phyloP scores from a whole-genome alignment of 345 rosid genomes.

The Aethionema arabicum region DNA sequence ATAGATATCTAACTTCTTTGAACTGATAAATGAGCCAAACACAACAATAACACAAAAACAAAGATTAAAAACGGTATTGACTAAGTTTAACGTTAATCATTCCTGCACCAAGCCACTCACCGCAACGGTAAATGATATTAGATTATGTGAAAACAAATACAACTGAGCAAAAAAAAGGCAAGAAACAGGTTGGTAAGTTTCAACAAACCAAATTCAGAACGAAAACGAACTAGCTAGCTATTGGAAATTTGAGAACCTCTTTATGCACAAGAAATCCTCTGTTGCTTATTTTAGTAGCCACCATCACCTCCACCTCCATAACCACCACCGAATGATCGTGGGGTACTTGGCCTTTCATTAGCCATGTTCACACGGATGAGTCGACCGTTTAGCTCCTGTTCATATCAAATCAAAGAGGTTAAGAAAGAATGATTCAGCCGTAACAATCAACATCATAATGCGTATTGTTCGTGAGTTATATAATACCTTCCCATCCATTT shows the following conservation, averaged over 20 bases:
- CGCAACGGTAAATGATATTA: no score
- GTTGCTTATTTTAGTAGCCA: constrained; percentile 32
- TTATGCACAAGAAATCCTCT: neutral
- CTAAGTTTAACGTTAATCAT: no score
- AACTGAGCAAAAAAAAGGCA: no score
- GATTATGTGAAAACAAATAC: no score
- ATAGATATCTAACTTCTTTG: no score
- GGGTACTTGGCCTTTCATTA: constrained; percentile 41
- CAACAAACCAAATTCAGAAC: neutral
- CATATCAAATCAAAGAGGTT: neutral
- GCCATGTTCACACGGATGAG: constrained; percentile 62
- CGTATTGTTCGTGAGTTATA: neutral
- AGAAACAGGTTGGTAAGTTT: no score
- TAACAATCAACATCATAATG: neutral
- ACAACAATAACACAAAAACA: no score
- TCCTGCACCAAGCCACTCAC: no score
- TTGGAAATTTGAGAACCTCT: neutral
- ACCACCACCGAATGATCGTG: constrained; percentile 32
- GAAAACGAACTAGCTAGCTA: constrained; percentile 4
- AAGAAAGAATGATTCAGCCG: neutral
- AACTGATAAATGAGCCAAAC: no score
- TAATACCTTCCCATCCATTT: constrained; percentile 73
- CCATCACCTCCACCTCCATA: constrained; percentile 25
- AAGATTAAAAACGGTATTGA: no score
- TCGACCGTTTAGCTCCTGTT: constrained; percentile 56